These are phyloP conservation scores for Peziza echinospora DNA, from an alignment of 495 filamentous ascomycete species.

Conservation along the genomic window DNA sequence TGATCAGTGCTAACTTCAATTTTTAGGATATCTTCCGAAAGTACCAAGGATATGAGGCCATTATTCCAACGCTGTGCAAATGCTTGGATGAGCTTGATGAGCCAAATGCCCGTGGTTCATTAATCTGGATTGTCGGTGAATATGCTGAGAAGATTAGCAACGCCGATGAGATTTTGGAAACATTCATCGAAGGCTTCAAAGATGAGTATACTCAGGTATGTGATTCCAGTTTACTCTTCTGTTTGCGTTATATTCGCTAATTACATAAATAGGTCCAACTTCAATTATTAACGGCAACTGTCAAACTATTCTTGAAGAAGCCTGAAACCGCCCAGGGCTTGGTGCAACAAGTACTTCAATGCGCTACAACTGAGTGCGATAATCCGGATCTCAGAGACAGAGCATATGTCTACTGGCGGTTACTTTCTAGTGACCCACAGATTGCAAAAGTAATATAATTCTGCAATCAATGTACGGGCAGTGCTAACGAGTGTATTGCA, in stretches of 20 bases:
- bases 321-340: constrained; percentile 70
- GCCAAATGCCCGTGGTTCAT: constrained; percentile 67
- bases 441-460: constrained; percentile 44
- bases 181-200: constrained; percentile 79
- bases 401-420: constrained; percentile 95
- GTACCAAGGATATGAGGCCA: constrained; percentile 93
- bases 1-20: no score
- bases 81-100: constrained; percentile 95
- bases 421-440: constrained; percentile 79
- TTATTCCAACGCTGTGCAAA: constrained; percentile 88
- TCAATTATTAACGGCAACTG: constrained; percentile 87
- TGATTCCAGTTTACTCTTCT: constrained; percentile 4
- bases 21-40: constrained; percentile 72
- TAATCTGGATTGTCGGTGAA: constrained; percentile 98
- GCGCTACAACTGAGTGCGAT: constrained; percentile 81
- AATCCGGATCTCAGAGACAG: constrained; percentile 93
- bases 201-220: constrained; percentile 72
- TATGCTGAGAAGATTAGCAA: constrained; percentile 99
- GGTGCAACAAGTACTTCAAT: constrained; percentile 80
- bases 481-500: constrained; percentile 22
- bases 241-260: neutral
- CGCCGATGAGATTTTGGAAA: constrained; percentile 66
- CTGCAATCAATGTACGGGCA: constrained; percentile 8
- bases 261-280: constrained; percentile 45
- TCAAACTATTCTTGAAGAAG: constrained; percentile 93